These are phyloP conservation scores for Aspergillus novoparasiticus DNA, from an alignment of 2,329 filamentous ascomycete genomes.

Conservation along the genomic window DNA sequence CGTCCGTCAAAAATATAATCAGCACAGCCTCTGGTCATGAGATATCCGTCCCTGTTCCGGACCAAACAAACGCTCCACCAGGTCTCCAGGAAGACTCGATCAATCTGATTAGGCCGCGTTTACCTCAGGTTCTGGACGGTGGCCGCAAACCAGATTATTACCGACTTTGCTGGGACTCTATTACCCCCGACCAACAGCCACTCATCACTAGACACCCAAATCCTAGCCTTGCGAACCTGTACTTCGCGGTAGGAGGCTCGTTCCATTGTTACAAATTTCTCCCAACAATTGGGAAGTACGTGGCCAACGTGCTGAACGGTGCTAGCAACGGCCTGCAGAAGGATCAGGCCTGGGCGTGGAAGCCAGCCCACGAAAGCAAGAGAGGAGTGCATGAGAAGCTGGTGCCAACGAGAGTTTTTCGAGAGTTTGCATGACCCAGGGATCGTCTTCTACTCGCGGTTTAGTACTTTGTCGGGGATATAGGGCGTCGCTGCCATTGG, in stretches of 20 bases:
- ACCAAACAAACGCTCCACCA: constrained; percentile 46
- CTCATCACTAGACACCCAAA: constrained; percentile 58
- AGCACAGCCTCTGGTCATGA: constrained; percentile 50
- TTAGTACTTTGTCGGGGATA: neutral
- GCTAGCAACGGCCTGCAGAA: constrained; percentile 46
- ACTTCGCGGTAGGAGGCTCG: constrained; percentile 63
- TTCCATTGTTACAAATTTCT: constrained; percentile 70
- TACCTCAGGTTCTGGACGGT: constrained; percentile 33
- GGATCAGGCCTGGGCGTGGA: constrained; percentile 28
- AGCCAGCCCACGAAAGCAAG: constrained; percentile 13
- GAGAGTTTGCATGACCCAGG: constrained; percentile 16
- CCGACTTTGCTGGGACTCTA: constrained; percentile 61
- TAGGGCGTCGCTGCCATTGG: neutral
- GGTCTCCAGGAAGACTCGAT: constrained; percentile 48
- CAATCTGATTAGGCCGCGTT: constrained; percentile 24
- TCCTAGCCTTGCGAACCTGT: constrained; percentile 54
- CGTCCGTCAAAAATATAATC: constrained; percentile 59
- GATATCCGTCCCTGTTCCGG: constrained; percentile 56
- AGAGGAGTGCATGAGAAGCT: constrained; percentile 34
- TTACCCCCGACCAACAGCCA: constrained; percentile 65
- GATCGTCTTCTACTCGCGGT: neutral
- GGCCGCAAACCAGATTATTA: constrained; percentile 43
- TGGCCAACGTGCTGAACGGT: constrained; percentile 40
- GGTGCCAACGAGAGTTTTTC: constrained; percentile 28
- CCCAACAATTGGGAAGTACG: constrained; percentile 63